phyloP scores from a whole-genome alignment of 257 asterid species.

The Asclepias syriaca region DNA sequence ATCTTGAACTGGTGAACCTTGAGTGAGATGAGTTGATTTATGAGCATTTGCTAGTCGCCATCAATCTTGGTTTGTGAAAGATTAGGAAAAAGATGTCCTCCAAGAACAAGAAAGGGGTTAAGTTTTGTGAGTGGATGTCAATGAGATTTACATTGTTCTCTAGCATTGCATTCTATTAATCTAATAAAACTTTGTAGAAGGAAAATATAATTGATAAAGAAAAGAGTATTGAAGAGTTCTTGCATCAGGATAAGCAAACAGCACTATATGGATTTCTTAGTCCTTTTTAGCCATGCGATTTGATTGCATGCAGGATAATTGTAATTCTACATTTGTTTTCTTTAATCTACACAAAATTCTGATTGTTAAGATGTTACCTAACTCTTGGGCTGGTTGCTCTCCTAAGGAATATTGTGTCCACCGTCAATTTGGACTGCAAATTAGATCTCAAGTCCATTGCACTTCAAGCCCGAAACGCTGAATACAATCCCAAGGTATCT shows the following conservation, averaged over 20 bases:
- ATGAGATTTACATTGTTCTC: neutral
- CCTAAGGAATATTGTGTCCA: constrained; percentile 83
- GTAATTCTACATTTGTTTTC: neutral
- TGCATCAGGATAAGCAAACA: neutral
- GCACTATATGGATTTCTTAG: too few species aligned
- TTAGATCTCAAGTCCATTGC: constrained; percentile 91
- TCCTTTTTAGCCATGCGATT: too few species aligned
- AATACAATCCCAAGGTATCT: constrained; percentile 81
- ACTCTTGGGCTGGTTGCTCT: neutral
- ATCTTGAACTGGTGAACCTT: neutral
- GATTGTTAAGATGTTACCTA: neutral
- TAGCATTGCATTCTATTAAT: neutral
- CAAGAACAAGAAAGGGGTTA: neutral
- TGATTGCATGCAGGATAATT: neutral
- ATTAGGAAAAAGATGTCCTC: neutral
- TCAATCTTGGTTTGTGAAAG: neutral
- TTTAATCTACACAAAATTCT: neutral
- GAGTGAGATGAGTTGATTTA: neutral
- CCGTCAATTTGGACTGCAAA: constrained; percentile 86
- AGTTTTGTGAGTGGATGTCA: neutral
- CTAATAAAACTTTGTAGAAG: neutral
- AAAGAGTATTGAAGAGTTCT: neutral
- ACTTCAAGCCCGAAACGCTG: constrained; percentile 88
- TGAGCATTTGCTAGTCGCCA: neutral
- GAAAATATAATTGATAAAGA: neutral